Conservation (phyloP, 352 stramenopile species). For the Phytopythium ostracodes region DNA sequence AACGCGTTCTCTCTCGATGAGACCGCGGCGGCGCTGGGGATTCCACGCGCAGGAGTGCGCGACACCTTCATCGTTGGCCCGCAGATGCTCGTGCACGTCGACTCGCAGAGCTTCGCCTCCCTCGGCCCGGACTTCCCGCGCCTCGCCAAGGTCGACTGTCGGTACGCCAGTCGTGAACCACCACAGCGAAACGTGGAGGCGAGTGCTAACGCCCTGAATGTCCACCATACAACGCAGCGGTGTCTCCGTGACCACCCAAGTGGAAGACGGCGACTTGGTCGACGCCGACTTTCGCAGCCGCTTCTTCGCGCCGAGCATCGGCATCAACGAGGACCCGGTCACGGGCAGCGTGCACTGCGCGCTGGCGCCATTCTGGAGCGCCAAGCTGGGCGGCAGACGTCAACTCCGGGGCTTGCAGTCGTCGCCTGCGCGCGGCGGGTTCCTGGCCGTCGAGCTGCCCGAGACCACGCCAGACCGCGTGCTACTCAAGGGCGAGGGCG, state of each 20-base stretch:
- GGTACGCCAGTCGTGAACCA: no score
- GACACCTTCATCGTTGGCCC: slow-evolving; percentile 23
- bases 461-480: slow-evolving; percentile 14
- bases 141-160: slow-evolving; percentile 6
- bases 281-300: slow-evolving; percentile 36
- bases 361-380: slow-evolving; percentile 77
- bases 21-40: slow-evolving; percentile 15
- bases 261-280: no score
- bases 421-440: slow-evolving; percentile 21
- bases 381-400: slow-evolving; percentile 16
- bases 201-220: no score
- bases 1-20: slow-evolving; percentile 8
- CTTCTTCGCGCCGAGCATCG: slow-evolving; percentile 85
- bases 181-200: no score
- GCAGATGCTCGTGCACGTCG: slow-evolving; percentile 25
- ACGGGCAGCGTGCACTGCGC: slow-evolving; percentile 87
- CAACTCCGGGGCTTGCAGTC: slow-evolving; percentile 22
- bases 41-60: slow-evolving; percentile 12
- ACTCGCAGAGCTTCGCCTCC: slow-evolving; percentile 12
- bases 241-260: no score
- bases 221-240: no score
- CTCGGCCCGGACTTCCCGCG: slow-evolving; percentile 19
- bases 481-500: slow-evolving; percentile 25
- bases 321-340: slow-evolving; percentile 89
- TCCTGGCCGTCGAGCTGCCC: slow-evolving; percentile 17